A percentile compares a stretch with the other conserved stretches of the same genome.
Evolutionary conservation across 2,329 filamentous ascomycete genomes (phyloP).

Genomic region (Colletotrichum liriopes): DNA sequence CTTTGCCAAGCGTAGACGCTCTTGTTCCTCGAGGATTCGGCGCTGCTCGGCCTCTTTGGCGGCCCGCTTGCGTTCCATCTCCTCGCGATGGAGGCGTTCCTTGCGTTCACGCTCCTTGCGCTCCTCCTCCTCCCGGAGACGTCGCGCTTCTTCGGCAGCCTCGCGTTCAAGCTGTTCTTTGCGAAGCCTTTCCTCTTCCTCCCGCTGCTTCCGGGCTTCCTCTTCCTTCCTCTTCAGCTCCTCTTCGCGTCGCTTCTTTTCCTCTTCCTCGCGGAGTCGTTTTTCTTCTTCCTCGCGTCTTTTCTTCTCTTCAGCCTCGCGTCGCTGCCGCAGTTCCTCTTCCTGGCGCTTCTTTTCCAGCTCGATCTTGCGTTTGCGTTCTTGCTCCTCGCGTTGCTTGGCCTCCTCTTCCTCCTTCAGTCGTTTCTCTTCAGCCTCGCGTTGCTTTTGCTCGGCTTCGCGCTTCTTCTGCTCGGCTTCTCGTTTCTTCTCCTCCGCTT

Average conservation of each 20-base stretch:
- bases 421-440: slow-evolving; percentile 56
- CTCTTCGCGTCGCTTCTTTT: slow-evolving; percentile 55
- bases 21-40: slow-evolving; percentile 68
- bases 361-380: slow-evolving; percentile 47
- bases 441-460: slow-evolving; percentile 52
- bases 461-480: slow-evolving; percentile 43
- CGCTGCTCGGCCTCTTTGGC: slow-evolving; percentile 68
- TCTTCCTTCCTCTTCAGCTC: slow-evolving; percentile 55
- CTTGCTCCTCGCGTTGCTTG: slow-evolving; percentile 53
- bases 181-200: slow-evolving; percentile 63
- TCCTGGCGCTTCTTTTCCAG: slow-evolving; percentile 46
- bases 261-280: slow-evolving; percentile 55
- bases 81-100: slow-evolving; percentile 60
- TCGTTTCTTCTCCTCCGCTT: slow-evolving; percentile 40
- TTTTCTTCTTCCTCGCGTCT: slow-evolving; percentile 49
- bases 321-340: slow-evolving; percentile 45
- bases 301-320: slow-evolving; percentile 50
- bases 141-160: slow-evolving; percentile 65
- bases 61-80: slow-evolving; percentile 64
- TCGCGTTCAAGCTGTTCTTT: slow-evolving; percentile 64
- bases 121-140: slow-evolving; percentile 68
- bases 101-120: slow-evolving; percentile 65
- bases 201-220: slow-evolving; percentile 56
- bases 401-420: slow-evolving; percentile 50
- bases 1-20: slow-evolving; percentile 67